Conservation (phyloP, 768 basidiomycete genomes). For the Termitomyces sp. region DNA sequence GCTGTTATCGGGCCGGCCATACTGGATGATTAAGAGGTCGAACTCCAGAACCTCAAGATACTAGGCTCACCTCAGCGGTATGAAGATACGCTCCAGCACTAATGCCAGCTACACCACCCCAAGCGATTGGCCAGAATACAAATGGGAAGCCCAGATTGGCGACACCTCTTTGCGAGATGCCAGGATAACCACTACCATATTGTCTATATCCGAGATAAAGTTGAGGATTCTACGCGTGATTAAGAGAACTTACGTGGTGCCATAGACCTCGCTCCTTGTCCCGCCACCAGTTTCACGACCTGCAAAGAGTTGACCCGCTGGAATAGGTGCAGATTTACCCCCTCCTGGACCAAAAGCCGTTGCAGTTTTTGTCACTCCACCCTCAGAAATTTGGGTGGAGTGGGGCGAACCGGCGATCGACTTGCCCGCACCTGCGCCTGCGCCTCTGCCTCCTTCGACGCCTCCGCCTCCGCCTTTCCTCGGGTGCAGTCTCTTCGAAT, state of each 20-base stretch:
- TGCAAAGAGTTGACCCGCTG: slow-evolving; percentile 30
- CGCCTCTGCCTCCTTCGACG: not conserved
- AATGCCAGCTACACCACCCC: slow-evolving; percentile 26
- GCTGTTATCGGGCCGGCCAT: slow-evolving; percentile 36
- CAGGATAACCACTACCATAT: slow-evolving; percentile 57
- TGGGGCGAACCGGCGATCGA: not conserved
- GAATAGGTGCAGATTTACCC: slow-evolving; percentile 23
- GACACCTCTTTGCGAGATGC: slow-evolving; percentile 32
- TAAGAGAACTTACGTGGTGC: slow-evolving; percentile 26
- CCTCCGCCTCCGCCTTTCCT: slow-evolving; percentile 25
- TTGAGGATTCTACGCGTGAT: not conserved
- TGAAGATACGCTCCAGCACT: slow-evolving; percentile 16
- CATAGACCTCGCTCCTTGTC: slow-evolving; percentile 32
- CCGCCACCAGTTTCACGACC: slow-evolving; percentile 43
- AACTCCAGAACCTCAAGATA: not conserved
- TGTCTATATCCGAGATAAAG: slow-evolving; percentile 21
- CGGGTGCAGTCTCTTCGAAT: slow-evolving; percentile 9
- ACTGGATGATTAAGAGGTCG: slow-evolving; percentile 23
- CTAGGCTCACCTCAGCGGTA: slow-evolving; percentile 33
- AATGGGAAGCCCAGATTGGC: slow-evolving; percentile 44
- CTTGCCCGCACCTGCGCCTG: not conserved
- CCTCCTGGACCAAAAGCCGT: slow-evolving; percentile 17
- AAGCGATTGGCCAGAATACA: slow-evolving; percentile 51
- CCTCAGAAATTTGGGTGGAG: slow-evolving; percentile 4
- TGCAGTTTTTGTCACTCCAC: slow-evolving; percentile 11